phyloP scores from a whole-genome alignment of 345 rosid genomes.

The Eucalyptus regnans region DNA sequence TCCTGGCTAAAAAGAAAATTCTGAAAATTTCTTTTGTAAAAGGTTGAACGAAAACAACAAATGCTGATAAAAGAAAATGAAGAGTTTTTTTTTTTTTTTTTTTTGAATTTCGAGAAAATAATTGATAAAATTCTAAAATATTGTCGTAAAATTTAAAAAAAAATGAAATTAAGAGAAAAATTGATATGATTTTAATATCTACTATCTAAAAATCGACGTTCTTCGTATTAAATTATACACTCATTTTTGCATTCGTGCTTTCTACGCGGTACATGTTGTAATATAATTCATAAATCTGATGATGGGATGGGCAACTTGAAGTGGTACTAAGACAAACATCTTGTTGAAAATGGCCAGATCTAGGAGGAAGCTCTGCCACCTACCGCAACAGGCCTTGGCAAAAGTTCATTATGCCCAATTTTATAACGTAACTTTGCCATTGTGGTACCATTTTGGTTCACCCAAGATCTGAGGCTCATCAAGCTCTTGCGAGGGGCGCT shows the following conservation, averaged over 20 bases:
- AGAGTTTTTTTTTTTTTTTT: neutral
- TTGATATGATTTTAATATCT: neutral
- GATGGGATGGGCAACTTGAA: rapidly evolving
- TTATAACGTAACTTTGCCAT: neutral
- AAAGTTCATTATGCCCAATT: neutral
- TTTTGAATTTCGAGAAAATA: neutral
- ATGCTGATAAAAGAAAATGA: neutral
- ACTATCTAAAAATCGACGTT: rapidly evolving
- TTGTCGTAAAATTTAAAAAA: rapidly evolving
- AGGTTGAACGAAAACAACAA: neutral
- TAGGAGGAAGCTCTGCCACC: neutral
- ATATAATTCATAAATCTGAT: neutral
- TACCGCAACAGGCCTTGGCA: neutral
- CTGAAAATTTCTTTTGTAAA: neutral
- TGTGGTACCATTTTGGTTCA: neutral
- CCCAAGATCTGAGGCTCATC: neutral
- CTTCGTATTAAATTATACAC: rapidly evolving
- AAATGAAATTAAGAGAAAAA: neutral
- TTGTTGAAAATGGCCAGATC: neutral
- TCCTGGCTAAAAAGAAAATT: neutral
- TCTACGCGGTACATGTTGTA: rapidly evolving
- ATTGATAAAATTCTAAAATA: neutral
- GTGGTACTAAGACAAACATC: rapidly evolving
- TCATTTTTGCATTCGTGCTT: rapidly evolving
- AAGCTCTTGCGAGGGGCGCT: neutral